Evolutionary conservation across 2,329 filamentous ascomycete species (phyloP).

Genomic region (Botryosphaeria dothidea): DNA sequence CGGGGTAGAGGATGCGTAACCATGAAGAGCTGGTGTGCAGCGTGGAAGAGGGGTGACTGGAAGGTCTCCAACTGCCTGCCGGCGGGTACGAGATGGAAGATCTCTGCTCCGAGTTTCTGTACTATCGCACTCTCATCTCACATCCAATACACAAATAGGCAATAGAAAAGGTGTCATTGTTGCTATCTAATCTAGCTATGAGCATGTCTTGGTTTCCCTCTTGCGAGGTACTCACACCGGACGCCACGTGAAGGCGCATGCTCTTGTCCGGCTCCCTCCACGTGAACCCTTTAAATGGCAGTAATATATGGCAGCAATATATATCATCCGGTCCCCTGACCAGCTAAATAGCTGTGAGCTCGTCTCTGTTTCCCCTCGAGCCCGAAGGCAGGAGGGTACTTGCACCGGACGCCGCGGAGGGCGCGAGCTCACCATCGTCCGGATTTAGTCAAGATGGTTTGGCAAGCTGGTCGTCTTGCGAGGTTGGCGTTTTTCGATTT

Average conservation of each 20-base stretch:
- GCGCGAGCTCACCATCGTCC: neutral
- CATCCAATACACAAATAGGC: no score
- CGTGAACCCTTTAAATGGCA: neutral
- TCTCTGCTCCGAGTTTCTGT: neutral
- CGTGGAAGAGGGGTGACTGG: no score
- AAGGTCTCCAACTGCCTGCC: no score
- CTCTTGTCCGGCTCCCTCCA: slow-evolving; percentile 9
- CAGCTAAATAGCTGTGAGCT: no score
- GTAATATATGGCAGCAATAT: neutral
- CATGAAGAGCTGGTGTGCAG: neutral
- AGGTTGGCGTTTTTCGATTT: no score
- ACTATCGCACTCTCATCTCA: no score
- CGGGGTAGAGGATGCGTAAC: neutral
- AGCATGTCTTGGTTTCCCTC: slow-evolving; percentile 10
- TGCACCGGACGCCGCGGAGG: neutral
- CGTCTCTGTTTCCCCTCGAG: neutral
- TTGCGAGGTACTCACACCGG: slow-evolving; percentile 4
- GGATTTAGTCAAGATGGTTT: no score
- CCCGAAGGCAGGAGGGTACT: neutral
- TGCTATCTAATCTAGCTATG: neutral
- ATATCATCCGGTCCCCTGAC: no score
- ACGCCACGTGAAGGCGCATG: slow-evolving; percentile 8
- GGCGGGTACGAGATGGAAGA: no score
- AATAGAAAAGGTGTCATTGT: no score
- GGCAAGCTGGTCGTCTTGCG: no score